These are phyloP conservation scores for Backusella tuberculispora DNA, from an alignment of 192 early-diverging fungal genomes.

Conservation along the genomic window DNA sequence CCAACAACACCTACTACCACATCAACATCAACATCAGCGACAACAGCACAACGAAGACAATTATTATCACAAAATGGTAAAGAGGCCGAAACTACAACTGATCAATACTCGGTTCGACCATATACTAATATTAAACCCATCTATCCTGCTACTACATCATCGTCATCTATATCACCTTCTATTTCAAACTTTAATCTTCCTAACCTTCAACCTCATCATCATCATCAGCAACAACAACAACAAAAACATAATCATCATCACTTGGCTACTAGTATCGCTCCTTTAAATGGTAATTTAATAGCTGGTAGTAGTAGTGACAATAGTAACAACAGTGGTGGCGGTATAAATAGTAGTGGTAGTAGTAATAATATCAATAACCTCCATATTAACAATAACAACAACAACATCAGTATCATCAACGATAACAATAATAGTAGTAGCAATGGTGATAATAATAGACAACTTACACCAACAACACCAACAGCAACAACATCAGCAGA, in stretches of 20 bases:
- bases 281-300: neutral
- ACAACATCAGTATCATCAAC: neutral
- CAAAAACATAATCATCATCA: neutral
- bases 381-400: neutral
- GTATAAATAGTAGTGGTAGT: too few species aligned
- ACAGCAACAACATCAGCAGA: neutral
- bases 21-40: neutral
- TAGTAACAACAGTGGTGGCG: neutral
- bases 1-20: neutral
- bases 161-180: neutral
- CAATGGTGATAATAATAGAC: neutral
- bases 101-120: constrained; percentile 17
- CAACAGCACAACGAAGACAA: neutral
- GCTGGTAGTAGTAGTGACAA: neutral
- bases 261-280: neutral
- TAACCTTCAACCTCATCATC: neutral
- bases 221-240: too few species aligned
- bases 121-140: constrained; percentile 14
- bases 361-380: neutral
- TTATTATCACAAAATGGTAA: too few species aligned
- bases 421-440: neutral
- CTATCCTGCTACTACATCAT: constrained; percentile 2
- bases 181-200: neutral
- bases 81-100: neutral
- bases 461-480: neutral